Evolutionary conservation across 768 basidiomycete species (phyloP).

Genomic region (Mycena haematopus): DNA sequence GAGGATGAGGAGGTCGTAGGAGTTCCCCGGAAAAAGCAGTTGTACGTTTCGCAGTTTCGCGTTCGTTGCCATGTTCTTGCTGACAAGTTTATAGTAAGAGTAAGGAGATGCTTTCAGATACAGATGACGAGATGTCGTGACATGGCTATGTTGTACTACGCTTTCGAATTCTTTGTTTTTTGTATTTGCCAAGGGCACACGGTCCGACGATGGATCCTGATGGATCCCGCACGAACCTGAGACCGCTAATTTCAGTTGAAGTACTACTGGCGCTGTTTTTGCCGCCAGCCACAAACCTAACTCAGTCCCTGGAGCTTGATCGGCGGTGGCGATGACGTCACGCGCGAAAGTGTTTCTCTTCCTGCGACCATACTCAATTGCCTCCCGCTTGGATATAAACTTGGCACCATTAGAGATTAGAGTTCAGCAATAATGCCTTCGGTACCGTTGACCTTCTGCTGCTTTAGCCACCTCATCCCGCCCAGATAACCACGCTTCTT

Average conservation of each 20-base stretch:
- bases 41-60: constrained; percentile 50
- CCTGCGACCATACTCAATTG: neutral
- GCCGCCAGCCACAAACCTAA: too few relatives aligned
- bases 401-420: neutral
- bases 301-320: too few relatives aligned
- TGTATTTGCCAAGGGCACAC: constrained; percentile 15
- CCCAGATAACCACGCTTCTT: constrained; percentile 33
- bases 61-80: neutral
- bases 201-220: too few relatives aligned
- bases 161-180: constrained; percentile 30
- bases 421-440: neutral
- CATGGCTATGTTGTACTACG: constrained; percentile 20
- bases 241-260: too few relatives aligned
- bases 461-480: neutral
- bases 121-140: constrained; percentile 83
- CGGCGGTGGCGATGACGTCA: neutral
- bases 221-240: too few relatives aligned
- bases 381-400: neutral
- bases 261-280: too few relatives aligned
- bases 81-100: constrained; percentile 67
- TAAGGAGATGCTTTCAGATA: constrained; percentile 86
- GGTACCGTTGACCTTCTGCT: neutral
- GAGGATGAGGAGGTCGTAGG: constrained; percentile 74
- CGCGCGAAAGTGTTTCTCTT: neutral
- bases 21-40: constrained; percentile 77